These are phyloP conservation scores for Aspergillus mulundensis DNA, from an alignment of 495 filamentous ascomycete genomes.

Conservation along the genomic window DNA sequence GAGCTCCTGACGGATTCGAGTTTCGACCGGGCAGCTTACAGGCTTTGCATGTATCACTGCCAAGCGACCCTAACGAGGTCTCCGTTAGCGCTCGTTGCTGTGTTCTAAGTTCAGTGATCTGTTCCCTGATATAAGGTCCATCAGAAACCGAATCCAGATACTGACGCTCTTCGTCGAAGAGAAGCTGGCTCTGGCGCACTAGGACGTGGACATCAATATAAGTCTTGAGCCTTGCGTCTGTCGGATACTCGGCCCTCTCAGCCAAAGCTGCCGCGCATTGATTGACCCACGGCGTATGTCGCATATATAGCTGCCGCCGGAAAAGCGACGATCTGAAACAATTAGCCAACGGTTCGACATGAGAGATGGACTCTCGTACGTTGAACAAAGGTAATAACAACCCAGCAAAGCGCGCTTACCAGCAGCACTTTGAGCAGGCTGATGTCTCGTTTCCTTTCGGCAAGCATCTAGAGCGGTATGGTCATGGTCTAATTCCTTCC, in stretches of 20 bases:
- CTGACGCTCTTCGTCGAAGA: neutral
- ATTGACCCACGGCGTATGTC: conserved; percentile 1
- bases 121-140: neutral
- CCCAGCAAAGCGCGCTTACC: conserved; percentile 5
- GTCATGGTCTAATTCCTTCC: neutral
- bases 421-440: neutral
- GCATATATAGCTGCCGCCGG: conserved; percentile 2
- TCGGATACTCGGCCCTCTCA: neutral
- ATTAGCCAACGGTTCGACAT: neutral
- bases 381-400: conserved; percentile 4
- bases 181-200: neutral
- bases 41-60: neutral
- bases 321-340: conserved; percentile 1
- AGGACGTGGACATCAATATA: neutral
- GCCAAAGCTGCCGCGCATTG: neutral
- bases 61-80: neutral
- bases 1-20: neutral
- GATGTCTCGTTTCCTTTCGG: neutral
- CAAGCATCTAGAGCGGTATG: too few species aligned
- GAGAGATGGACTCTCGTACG: neutral
- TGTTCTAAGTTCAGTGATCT: neutral
- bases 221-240: neutral
- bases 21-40: neutral
- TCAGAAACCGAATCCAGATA: too few species aligned
- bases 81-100: neutral